A percentile compares a stretch with the other conserved stretches of the same genome.
Evolutionary conservation across 495 filamentous ascomycete genomes (phyloP).

Genomic region (Arthonia radiata): DNA sequence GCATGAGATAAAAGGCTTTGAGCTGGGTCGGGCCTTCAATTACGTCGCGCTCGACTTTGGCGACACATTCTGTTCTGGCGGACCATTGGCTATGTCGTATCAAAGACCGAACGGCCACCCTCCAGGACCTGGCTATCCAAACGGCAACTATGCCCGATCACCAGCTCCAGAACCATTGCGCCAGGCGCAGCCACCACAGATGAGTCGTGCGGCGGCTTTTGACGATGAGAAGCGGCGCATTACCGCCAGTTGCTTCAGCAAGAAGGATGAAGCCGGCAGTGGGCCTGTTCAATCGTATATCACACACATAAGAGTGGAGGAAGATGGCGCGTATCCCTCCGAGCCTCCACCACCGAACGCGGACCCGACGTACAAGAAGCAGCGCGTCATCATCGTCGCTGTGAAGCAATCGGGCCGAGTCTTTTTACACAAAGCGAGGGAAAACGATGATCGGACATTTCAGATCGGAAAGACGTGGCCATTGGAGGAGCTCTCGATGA

Average conservation of each 20-base stretch:
- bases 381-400: slow-evolving; percentile 70
- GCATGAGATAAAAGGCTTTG: no score
- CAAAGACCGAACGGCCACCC: no score
- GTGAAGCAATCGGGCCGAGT: slow-evolving; percentile 66
- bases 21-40: no score
- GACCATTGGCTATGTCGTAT: no score
- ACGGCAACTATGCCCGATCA: no score
- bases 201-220: slow-evolving; percentile 65
- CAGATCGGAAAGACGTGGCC: slow-evolving; percentile 98
- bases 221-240: slow-evolving; percentile 91
- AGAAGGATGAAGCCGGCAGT: slow-evolving; percentile 33
- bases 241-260: slow-evolving; percentile 72
- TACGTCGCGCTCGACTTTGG: no score
- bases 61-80: no score
- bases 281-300: slow-evolving; percentile 32
- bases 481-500: slow-evolving; percentile 57
- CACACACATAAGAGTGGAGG: slow-evolving; percentile 73
- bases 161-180: no score
- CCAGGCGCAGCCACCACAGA: no score
- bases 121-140: no score
- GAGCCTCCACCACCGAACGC: slow-evolving; percentile 56
- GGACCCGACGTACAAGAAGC: slow-evolving; percentile 51
- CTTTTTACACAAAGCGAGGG: slow-evolving; percentile 85
- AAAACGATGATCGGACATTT: slow-evolving; percentile 79
- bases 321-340: slow-evolving; percentile 66